Evolutionary conservation across 2,329 filamentous ascomycete species (phyloP).

Genomic region (Ophiostoma sp.): DNA sequence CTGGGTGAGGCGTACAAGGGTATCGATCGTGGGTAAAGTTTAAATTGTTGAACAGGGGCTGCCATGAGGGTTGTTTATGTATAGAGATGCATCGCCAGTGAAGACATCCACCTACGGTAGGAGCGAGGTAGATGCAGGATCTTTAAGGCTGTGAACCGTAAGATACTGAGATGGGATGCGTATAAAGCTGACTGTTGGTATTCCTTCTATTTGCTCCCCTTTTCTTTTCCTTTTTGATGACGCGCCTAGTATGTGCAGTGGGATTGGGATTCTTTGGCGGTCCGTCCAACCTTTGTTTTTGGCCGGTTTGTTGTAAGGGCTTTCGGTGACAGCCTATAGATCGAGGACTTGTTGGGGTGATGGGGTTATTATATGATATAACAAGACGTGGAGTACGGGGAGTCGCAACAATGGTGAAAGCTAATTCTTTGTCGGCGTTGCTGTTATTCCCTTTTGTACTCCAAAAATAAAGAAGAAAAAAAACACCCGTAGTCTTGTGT

Average conservation of each 20-base stretch:
- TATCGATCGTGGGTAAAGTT: not conserved
- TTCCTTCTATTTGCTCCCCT: not conserved
- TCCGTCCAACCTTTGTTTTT: not conserved
- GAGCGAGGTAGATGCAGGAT: not conserved
- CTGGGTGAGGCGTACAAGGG: not conserved
- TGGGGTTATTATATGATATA: not conserved
- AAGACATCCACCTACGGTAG: not conserved
- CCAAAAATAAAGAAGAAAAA: not conserved
- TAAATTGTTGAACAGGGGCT: not conserved
- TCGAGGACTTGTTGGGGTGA: not conserved
- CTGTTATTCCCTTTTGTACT: not conserved
- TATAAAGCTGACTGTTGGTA: not conserved
- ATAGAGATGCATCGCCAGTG: not conserved
- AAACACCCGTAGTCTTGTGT: not conserved
- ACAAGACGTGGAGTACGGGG: not conserved
- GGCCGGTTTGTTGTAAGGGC: not conserved
- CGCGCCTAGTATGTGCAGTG: not conserved
- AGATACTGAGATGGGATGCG: not conserved
- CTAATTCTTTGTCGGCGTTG: not conserved
- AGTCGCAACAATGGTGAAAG: not conserved
- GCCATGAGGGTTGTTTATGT: not conserved
- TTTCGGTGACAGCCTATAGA: not conserved
- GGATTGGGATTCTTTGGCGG: not conserved
- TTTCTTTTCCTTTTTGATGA: not conserved
- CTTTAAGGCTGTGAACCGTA: not conserved